Percentiles rank a stretch among this genome's conserved stretches.
Conservation (phyloP, 352 stramenopile genomes). For the Pythium biforme region DNA sequence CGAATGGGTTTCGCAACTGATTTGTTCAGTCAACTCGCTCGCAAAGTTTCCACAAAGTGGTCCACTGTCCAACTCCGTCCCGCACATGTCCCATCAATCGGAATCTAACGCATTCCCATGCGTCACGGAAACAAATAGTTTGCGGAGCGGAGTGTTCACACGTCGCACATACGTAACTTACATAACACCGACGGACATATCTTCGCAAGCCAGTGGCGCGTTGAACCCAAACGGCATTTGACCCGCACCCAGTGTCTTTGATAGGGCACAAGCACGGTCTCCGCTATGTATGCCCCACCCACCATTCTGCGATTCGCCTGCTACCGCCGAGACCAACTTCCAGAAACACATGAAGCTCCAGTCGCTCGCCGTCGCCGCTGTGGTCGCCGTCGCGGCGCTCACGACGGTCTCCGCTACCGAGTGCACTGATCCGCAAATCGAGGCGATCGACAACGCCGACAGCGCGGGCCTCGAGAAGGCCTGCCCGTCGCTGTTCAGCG, state of each 20-base stretch:
- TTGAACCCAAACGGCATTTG: too few relatives aligned
- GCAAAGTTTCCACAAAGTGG: too few relatives aligned
- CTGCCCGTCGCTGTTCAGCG: conserved; percentile 7
- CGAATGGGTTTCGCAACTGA: not conserved
- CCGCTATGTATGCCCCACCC: too few relatives aligned
- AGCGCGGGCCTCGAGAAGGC: not conserved
- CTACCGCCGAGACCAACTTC: not conserved
- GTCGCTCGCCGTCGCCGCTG: not conserved
- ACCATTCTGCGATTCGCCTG: not conserved
- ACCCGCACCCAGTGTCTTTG: too few relatives aligned
- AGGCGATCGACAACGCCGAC: not conserved
- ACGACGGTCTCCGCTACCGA: not conserved
- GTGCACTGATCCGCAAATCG: conserved; percentile 8
- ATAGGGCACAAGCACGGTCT: too few relatives aligned
- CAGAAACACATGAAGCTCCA: conserved; percentile 10
- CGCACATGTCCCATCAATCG: too few relatives aligned
- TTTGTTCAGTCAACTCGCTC: not conserved
- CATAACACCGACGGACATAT: not conserved
- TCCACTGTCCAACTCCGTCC: too few relatives aligned
- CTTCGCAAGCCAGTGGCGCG: not conserved
- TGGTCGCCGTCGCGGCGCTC: not conserved
- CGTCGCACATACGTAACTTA: not conserved
- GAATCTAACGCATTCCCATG: too few relatives aligned
- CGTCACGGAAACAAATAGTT: too few relatives aligned
- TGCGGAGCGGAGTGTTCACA: not conserved